Percentiles rank a stretch among this genome's conserved stretches.
phyloP scores from a whole-genome alignment of 2,329 filamentous ascomycete genomes.

The Aspergillus ibericus region DNA sequence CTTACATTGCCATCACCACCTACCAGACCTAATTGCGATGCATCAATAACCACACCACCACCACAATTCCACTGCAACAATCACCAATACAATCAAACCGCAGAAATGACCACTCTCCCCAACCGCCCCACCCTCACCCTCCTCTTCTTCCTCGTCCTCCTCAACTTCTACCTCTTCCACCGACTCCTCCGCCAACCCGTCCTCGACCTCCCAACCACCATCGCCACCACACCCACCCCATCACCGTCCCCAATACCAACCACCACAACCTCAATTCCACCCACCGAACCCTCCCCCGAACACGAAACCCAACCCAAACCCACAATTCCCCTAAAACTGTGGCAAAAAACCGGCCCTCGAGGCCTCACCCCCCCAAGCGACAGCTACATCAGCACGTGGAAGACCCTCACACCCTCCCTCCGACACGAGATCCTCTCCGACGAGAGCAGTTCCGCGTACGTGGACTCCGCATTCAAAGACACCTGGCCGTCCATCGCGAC shows the following conservation, averaged over 20 bases:
- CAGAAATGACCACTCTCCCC: background rate
- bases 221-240: background rate
- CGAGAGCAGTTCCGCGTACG: constrained; percentile 30
- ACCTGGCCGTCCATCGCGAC: constrained; percentile 39
- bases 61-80: background rate
- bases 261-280: background rate
- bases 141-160: constrained; percentile 10
- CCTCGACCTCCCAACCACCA: background rate
- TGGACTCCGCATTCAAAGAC: constrained; percentile 32
- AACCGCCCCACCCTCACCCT: constrained; percentile 10
- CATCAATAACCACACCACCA: background rate
- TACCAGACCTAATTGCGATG: background rate
- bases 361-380: constrained; percentile 6
- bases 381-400: constrained; percentile 24
- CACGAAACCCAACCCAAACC: background rate
- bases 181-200: constrained; percentile 11
- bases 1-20: background rate
- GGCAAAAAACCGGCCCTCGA: constrained; percentile 16
- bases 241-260: background rate
- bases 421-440: constrained; percentile 36
- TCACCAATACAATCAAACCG: background rate
- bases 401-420: constrained; percentile 30
- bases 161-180: constrained; percentile 17
- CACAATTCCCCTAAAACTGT: constrained; percentile 12
- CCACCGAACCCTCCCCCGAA: background rate